These are phyloP conservation scores for Taiozyma sp. DNA, from an alignment of 1,139 yeast species.

Conservation along the genomic window DNA sequence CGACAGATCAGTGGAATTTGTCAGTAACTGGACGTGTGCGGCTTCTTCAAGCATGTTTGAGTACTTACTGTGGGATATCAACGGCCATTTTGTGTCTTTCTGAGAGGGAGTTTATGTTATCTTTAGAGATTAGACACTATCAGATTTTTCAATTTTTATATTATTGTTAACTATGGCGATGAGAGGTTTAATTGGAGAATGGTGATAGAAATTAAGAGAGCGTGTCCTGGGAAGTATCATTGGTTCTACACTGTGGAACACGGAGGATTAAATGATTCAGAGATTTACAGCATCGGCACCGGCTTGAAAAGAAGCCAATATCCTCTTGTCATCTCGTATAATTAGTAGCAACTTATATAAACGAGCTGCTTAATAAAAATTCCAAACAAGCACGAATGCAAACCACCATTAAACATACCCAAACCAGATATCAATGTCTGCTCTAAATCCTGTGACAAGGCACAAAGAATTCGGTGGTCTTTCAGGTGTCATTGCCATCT, in stretches of 20 bases:
- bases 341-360: background rate
- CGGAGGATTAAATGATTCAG: too few species aligned
- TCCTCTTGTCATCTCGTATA: background rate
- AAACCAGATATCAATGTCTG: slow-evolving; percentile 4
- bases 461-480: slow-evolving; percentile 76
- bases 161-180: too few species aligned
- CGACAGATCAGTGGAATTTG: slow-evolving; percentile 25
- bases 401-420: background rate
- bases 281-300: too few species aligned
- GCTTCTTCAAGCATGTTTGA: background rate
- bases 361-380: background rate
- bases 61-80: slow-evolving; percentile 58
- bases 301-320: too few species aligned
- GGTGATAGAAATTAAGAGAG: too few species aligned
- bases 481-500: slow-evolving; percentile 65
- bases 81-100: slow-evolving; percentile 38
- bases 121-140: background rate
- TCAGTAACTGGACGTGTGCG: background rate
- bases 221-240: too few species aligned
- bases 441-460: slow-evolving; percentile 66
- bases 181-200: too few species aligned
- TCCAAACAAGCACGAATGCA: too few species aligned
- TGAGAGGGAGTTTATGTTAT: background rate
- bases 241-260: too few species aligned
- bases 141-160: background rate